These are phyloP conservation scores for Diaporthe longicolla DNA, from an alignment of 2,329 filamentous ascomycete genomes.

Conservation along the genomic window DNA sequence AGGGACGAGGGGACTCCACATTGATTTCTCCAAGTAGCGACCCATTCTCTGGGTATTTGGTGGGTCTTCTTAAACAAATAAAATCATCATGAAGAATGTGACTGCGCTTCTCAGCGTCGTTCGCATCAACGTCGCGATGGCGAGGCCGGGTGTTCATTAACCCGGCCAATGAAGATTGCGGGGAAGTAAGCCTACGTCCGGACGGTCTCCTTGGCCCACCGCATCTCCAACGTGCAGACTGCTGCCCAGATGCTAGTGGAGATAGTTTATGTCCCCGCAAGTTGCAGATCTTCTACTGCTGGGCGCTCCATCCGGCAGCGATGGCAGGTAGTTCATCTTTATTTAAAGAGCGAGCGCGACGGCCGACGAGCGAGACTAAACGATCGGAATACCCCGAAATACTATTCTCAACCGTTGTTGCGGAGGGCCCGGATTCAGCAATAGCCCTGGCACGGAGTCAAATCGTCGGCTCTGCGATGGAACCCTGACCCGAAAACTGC, in stretches of 20 bases:
- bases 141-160: neutral
- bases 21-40: too few relatives aligned
- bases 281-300: neutral
- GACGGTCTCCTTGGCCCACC: neutral
- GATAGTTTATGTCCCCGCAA: conserved; percentile 19
- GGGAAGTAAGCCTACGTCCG: conserved; percentile 12
- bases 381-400: neutral
- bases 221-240: neutral
- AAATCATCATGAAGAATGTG: too few relatives aligned
- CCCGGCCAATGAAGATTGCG: neutral
- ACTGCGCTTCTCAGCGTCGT: neutral
- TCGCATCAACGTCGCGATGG: conserved; percentile 15
- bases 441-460: neutral
- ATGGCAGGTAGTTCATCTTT: neutral
- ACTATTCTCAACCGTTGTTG: neutral
- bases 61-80: neutral
- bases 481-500: neutral
- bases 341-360: neutral
- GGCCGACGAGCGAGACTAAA: neutral
- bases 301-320: conserved; percentile 1
- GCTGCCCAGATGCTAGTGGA: conserved; percentile 19
- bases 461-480: neutral
- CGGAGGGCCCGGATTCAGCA: neutral
- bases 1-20: neutral
- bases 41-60: neutral